phyloP scores from a whole-genome alignment of 2,329 filamentous ascomycete genomes.

The Fusarium abutilonis region DNA sequence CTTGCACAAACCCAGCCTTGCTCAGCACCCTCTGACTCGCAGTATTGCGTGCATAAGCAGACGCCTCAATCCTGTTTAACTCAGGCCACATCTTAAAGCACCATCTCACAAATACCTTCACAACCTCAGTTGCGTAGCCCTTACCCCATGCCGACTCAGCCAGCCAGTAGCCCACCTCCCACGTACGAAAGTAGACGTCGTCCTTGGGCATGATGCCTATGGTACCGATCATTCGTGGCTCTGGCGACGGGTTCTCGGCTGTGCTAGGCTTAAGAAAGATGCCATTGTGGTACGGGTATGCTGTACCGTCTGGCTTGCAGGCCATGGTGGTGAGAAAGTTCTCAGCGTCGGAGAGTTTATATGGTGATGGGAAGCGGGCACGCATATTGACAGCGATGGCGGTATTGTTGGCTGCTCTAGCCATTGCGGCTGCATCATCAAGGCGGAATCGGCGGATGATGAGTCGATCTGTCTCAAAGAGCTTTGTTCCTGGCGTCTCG shows the following conservation, averaged over 20 bases:
- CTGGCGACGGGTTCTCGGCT: constrained; percentile 41
- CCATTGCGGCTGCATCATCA: constrained; percentile 52
- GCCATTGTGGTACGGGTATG: constrained; percentile 48
- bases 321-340: constrained; percentile 48
- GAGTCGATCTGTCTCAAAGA: constrained; percentile 49
- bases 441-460: constrained; percentile 54
- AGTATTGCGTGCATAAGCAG: constrained; percentile 52
- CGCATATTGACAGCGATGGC: constrained; percentile 54
- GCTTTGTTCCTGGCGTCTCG: constrained; percentile 44
- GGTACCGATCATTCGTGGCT: constrained; percentile 51
- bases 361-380: constrained; percentile 58
- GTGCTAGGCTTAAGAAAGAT: constrained; percentile 49
- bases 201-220: constrained; percentile 52
- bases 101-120: constrained; percentile 54
- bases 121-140: constrained; percentile 56
- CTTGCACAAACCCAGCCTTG: constrained; percentile 55
- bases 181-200: constrained; percentile 55
- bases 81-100: constrained; percentile 55
- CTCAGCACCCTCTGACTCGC: constrained; percentile 56
- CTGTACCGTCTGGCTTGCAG: constrained; percentile 29
- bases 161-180: constrained; percentile 63
- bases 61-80: constrained; percentile 56
- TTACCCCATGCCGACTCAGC: constrained; percentile 56
- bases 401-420: constrained; percentile 52
- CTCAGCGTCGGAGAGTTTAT: constrained; percentile 54